Base-by-base conservation (phyloP, 495 filamentous ascomycete genomes). In the Tetracladium marchalianum region DNA sequence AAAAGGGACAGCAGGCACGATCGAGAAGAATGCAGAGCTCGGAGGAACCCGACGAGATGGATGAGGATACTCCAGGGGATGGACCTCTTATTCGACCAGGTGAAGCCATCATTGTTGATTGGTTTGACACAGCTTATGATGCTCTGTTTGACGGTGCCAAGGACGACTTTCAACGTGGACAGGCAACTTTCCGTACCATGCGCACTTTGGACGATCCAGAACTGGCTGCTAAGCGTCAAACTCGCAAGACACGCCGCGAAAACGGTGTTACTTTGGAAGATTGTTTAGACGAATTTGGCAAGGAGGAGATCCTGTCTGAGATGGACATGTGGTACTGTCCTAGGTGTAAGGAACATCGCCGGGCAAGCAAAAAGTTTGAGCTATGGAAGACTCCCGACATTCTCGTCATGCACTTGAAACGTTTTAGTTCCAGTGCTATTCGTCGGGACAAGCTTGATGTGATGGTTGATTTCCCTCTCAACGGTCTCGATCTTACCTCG, bases 241-340 rank as follows among this genome's bases (percentile, higher is more conserved):
- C 71, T 22, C 80, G 87, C 1, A 61, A 66, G 22, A 65, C 64
- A 10, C 81, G 87, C 15, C 74, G 73, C 51, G 84, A 81, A 64
- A 64, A 73, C 39, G 92, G 92, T 15, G 77, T 95, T 42, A 79
- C 77, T 18, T 73, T 98, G n/a, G 80, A 88, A 37, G 85, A 95
- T 54, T 98, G 92, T 57, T 76, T 98, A 22, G 80, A 87, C 33
- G 90, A 97, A 61, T 96, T 95, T 50, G 86, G 89, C 56, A 90
- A 87, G 60, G 80, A 87, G 46, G 92, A 98, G 60, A 80, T 95
- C 35, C 69, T 98, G 2, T 94, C 89, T 0, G 86, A 93, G 59
- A 84, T 89, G 52, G 90, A 98, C 57, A 88, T 86, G 24, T 98
- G 92, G 92, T 96, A 87, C 56, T 98, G 92, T 53, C 89, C 87